Evolutionary conservation across 139 green algal species (phyloP).

Genomic region (Zygnema circumcarinatum): DNA sequence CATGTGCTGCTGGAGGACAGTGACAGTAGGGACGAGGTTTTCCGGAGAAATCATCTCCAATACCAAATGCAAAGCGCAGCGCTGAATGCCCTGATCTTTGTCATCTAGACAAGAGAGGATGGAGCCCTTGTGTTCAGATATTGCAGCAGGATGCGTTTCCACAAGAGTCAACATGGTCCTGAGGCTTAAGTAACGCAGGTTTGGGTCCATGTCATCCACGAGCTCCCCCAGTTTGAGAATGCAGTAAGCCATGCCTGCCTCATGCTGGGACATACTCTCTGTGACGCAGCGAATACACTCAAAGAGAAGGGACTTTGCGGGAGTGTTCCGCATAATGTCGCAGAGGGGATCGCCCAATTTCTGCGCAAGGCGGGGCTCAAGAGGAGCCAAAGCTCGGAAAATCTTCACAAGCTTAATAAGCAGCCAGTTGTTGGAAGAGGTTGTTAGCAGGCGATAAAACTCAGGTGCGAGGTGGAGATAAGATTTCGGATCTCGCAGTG

Average conservation of each 20-base stretch:
- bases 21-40: slow-evolving; percentile 16
- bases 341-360: slow-evolving; percentile 62
- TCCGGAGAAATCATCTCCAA: slow-evolving; percentile 31
- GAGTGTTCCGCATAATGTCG: slow-evolving; percentile 61
- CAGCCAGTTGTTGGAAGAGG: slow-evolving; percentile 62
- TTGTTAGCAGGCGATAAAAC: slow-evolving; percentile 61
- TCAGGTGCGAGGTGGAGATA: slow-evolving; percentile 66
- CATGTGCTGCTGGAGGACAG: slow-evolving; percentile 35
- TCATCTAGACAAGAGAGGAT: slow-evolving; percentile 50
- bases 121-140: slow-evolving; percentile 22
- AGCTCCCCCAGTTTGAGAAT: slow-evolving; percentile 41
- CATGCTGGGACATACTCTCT: slow-evolving; percentile 6
- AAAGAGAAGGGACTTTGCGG: slow-evolving; percentile 65
- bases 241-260: slow-evolving; percentile 5
- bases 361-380: slow-evolving; percentile 64
- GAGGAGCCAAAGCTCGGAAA: slow-evolving; percentile 61
- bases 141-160: slow-evolving; percentile 15
- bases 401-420: slow-evolving; percentile 71
- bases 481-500: slow-evolving; percentile 55
- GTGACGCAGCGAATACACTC: slow-evolving; percentile 63
- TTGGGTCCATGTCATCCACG: slow-evolving; percentile 60
- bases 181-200: slow-evolving; percentile 64
- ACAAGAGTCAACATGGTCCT: slow-evolving; percentile 49
- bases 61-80: slow-evolving; percentile 32
- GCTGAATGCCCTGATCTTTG: slow-evolving; percentile 30